Evolutionary conservation across 768 basidiomycete species (phyloP).

Genomic region (Termitomyces sp.): DNA sequence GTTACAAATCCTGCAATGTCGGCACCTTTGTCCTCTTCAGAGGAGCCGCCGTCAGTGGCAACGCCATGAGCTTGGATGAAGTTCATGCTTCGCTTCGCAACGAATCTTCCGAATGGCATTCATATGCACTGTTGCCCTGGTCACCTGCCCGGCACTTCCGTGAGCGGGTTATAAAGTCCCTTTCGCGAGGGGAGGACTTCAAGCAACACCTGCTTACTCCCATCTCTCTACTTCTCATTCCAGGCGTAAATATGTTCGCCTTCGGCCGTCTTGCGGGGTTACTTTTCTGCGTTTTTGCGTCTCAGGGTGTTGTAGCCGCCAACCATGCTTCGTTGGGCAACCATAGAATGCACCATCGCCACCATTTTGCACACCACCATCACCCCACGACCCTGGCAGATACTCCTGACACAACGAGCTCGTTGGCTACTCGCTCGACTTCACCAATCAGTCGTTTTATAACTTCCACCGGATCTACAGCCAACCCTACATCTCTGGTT

Average conservation of each 20-base stretch:
- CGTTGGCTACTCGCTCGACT: not conserved
- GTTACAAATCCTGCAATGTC: slow-evolving; percentile 1
- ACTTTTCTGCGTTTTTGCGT: slow-evolving; percentile 13
- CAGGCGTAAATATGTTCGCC: slow-evolving; percentile 3
- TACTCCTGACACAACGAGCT: not conserved
- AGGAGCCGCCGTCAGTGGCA: slow-evolving; percentile 5
- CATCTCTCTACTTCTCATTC: not conserved
- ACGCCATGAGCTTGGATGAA: slow-evolving; percentile 5
- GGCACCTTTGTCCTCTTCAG: not conserved
- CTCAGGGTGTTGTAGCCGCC: slow-evolving; percentile 18
- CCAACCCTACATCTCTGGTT: not conserved
- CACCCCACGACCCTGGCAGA: slow-evolving; percentile 2
- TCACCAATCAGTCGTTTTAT: slow-evolving; percentile 5
- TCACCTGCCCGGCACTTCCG: slow-evolving; percentile 9
- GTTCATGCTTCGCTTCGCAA: slow-evolving; percentile 13
- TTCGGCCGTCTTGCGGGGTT: slow-evolving; percentile 4
- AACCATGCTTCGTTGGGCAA: slow-evolving; percentile 10
- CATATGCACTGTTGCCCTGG: slow-evolving; percentile 11
- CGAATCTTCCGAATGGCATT: slow-evolving; percentile 12
- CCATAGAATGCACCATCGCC: slow-evolving; percentile 14
- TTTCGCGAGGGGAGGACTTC: not conserved
- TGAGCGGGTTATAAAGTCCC: slow-evolving; percentile 12
- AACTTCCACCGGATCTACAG: slow-evolving; percentile 3
- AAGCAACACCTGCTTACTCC: not conserved
- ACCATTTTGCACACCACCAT: slow-evolving; percentile 9